Conservation (phyloP, 1,139 yeast genomes). For the Nakaseomyces uthaithaninus region DNA sequence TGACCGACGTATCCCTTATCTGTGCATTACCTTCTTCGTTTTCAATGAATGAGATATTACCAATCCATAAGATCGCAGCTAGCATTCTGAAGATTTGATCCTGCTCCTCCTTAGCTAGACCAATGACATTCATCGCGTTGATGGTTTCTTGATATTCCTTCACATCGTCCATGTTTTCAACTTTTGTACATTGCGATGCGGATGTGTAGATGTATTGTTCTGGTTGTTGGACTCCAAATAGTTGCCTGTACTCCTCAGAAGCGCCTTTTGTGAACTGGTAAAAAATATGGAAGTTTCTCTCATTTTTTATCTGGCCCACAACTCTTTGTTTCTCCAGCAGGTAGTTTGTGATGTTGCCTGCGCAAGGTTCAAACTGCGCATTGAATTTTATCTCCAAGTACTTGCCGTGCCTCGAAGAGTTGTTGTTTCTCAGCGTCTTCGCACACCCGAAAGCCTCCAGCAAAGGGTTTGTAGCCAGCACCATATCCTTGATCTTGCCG, state of each 20-base stretch:
- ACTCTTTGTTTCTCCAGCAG: slow-evolving; percentile 91
- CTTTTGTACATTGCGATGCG: slow-evolving; percentile 76
- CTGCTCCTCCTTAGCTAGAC: slow-evolving; percentile 72
- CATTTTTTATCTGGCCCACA: slow-evolving; percentile 84
- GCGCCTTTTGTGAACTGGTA: slow-evolving; percentile 94
- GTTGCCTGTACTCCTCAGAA: slow-evolving; percentile 72
- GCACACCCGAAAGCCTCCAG: slow-evolving; percentile 98
- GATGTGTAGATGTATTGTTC: slow-evolving; percentile 88
- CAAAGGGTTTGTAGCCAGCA: slow-evolving; percentile 92
- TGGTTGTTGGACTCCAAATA: slow-evolving; percentile 85
- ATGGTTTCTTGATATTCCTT: slow-evolving; percentile 74
- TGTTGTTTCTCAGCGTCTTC: slow-evolving; percentile 89
- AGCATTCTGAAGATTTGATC: slow-evolving; percentile 81
- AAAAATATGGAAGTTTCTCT: slow-evolving; percentile 94
- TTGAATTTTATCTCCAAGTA: slow-evolving; percentile 88
- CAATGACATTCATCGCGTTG: slow-evolving; percentile 81
- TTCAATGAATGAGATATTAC: slow-evolving; percentile 79
- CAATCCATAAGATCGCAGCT: slow-evolving; percentile 88
- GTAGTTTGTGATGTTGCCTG: slow-evolving; percentile 94
- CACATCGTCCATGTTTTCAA: slow-evolving; percentile 77
- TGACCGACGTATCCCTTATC: slow-evolving; percentile 76
- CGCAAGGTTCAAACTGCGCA: slow-evolving; percentile 74
- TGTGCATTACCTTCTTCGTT: slow-evolving; percentile 81
- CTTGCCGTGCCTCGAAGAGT: slow-evolving; percentile 96
- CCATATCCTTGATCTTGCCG: slow-evolving; percentile 90